Conservation (phyloP, 2,329 filamentous ascomycete genomes). For the Fusarium sp. region DNA sequence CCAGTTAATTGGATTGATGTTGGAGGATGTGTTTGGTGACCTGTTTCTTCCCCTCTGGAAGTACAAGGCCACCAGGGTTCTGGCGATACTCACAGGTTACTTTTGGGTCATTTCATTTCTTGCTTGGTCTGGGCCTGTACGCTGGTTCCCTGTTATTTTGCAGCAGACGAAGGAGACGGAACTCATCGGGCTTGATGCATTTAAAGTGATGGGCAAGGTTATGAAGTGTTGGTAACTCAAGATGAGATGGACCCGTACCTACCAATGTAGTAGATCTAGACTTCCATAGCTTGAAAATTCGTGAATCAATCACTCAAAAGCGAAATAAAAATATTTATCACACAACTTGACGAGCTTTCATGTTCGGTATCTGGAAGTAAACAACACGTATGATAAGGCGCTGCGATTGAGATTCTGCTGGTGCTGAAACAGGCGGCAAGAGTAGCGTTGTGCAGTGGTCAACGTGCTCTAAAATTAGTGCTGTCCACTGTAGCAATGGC, state of each 20-base stretch:
- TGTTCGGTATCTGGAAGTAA: neutral
- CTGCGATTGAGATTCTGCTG: too few species aligned
- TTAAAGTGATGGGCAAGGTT: slow-evolving; percentile 12
- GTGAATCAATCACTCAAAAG: too few species aligned
- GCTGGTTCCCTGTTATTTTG: slow-evolving; percentile 41
- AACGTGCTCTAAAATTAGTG: neutral
- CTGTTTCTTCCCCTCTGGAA: slow-evolving; percentile 33
- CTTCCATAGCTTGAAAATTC: too few species aligned
- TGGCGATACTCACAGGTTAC: slow-evolving; percentile 29
- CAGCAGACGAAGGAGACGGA: slow-evolving; percentile 32
- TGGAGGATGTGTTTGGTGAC: slow-evolving; percentile 33
- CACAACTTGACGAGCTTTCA: too few species aligned
- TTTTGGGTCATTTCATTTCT: slow-evolving; percentile 42
- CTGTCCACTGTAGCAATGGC: slow-evolving; percentile 6
- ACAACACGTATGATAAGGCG: neutral
- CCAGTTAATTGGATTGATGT: slow-evolving; percentile 33
- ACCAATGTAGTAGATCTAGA: too few species aligned
- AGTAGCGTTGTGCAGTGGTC: neutral
- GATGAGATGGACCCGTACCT: neutral
- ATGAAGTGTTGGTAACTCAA: slow-evolving; percentile 6
- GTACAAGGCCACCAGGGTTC: neutral
- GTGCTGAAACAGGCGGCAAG: neutral
- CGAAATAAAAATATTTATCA: too few species aligned
- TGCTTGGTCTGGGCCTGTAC: slow-evolving; percentile 37
- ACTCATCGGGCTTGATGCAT: slow-evolving; percentile 27